These are phyloP conservation scores for Sapria himalayana DNA, from an alignment of 345 rosid genomes.

Conservation along the genomic window DNA sequence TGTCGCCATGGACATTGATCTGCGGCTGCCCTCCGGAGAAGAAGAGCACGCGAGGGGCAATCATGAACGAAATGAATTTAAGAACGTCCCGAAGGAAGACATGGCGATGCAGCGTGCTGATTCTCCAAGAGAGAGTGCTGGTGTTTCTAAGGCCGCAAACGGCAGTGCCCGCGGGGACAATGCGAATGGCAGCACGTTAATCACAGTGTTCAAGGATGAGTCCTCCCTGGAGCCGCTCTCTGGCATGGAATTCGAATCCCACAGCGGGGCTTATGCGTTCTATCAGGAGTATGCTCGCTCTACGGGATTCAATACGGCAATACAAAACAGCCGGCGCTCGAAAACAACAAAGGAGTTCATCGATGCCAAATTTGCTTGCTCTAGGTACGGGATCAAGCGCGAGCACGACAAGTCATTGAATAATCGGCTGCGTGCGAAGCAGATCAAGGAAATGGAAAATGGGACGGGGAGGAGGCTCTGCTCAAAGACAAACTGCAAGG, in stretches of 20 bases:
- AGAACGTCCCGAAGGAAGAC: slow-evolving; percentile 20
- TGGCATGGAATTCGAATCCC: slow-evolving; percentile 46
- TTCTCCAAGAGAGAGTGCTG: slow-evolving; percentile 14
- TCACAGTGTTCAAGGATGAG: slow-evolving; percentile 20
- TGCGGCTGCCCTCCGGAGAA: slow-evolving; percentile 48
- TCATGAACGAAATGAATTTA: slow-evolving; percentile 27
- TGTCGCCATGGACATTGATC: slow-evolving; percentile 34
- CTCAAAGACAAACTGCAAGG: slow-evolving; percentile 45
- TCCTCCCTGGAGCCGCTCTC: slow-evolving; percentile 33
- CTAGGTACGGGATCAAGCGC: slow-evolving; percentile 44
- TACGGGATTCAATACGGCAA: slow-evolving; percentile 47
- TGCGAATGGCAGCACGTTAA: slow-evolving; percentile 10
- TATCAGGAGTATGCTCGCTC: slow-evolving; percentile 56
- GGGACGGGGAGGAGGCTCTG: slow-evolving; percentile 33
- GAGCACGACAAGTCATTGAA: slow-evolving; percentile 44
- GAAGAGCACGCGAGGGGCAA: slow-evolving; percentile 38
- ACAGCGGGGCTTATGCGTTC: slow-evolving; percentile 35
- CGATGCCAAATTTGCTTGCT: slow-evolving; percentile 62
- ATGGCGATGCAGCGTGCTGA: slow-evolving; percentile 21
- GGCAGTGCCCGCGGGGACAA: slow-evolving; percentile 16
- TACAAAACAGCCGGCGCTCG: slow-evolving; percentile 47
- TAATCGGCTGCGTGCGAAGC: slow-evolving; percentile 31
- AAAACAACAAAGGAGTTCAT: slow-evolving; percentile 48
- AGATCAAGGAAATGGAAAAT: slow-evolving; percentile 36
- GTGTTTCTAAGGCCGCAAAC: slow-evolving; percentile 14